phyloP scores from a whole-genome alignment of 148 eudicot species.

The Amaranthus palmeri region DNA sequence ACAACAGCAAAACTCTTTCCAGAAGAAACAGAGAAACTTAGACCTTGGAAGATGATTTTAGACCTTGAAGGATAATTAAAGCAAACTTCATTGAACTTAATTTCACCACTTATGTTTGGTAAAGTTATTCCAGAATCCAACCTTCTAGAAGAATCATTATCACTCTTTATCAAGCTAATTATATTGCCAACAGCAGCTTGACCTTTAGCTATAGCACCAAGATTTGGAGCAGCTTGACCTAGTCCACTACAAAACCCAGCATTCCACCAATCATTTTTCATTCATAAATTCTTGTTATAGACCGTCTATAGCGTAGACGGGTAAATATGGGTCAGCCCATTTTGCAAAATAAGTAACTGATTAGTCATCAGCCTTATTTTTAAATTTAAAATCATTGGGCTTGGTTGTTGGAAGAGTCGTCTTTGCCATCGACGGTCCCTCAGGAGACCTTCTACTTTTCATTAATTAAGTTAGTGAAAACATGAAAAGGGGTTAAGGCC shows the following conservation, averaged over 20 bases:
- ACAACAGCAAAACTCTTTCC: conserved; percentile 58
- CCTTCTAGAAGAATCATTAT: conserved; percentile 14
- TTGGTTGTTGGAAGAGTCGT: no score
- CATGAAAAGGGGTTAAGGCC: no score
- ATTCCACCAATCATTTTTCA: no score
- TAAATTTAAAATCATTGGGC: no score
- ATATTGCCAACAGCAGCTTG: conserved; percentile 43
- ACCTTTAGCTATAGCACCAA: conserved; percentile 54
- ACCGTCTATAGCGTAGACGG: no score
- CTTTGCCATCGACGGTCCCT: no score
- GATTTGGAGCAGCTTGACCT: conserved; percentile 59
- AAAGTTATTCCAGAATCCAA: conserved; percentile 23
- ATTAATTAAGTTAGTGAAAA: no score
- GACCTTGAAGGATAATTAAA: conserved; percentile 61
- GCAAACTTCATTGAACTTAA: conserved; percentile 45
- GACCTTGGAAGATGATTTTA: conserved; percentile 37
- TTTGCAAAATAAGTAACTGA: no score
- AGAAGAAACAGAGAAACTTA: conserved; percentile 44
- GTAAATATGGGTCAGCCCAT: no score
- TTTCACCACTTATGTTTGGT: conserved; percentile 36
- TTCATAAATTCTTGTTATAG: no score
- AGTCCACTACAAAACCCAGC: conserved; percentile 39
- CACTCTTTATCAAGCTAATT: conserved; percentile 35
- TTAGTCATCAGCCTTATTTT: no score
- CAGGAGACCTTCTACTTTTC: no score